Conservation (phyloP, 805 yeast genomes). For the Nadsonia fulvescens region DNA sequence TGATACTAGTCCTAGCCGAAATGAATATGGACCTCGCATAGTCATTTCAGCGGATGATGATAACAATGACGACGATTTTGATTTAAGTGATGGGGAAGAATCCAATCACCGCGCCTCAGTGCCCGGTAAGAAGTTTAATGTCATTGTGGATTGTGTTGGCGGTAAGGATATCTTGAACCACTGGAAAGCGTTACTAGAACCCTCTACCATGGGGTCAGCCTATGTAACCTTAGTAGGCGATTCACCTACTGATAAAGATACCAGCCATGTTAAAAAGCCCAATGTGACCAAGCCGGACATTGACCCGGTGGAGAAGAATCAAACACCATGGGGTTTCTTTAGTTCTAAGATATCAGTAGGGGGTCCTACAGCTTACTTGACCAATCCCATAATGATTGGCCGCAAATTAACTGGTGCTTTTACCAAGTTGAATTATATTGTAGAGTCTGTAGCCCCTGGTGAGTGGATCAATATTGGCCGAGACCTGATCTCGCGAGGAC, state of each 20-base stretch:
- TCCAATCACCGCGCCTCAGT: slow-evolving; percentile 17
- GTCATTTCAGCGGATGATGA: slow-evolving; percentile 5
- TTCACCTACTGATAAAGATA: slow-evolving; percentile 19
- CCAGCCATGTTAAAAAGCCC: slow-evolving; percentile 1
- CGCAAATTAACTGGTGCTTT: slow-evolving; percentile 15
- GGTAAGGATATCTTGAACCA: slow-evolving; percentile 29
- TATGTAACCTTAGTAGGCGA: slow-evolving; percentile 46
- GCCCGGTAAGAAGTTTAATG: slow-evolving; percentile 33
- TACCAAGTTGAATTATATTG: slow-evolving; percentile 15
- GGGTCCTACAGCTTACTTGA: slow-evolving; percentile 11
- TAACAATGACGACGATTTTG: slow-evolving; percentile 4
- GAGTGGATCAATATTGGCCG: slow-evolving; percentile 26
- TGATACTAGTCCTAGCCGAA: slow-evolving; percentile 1
- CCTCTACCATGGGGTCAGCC: slow-evolving; percentile 27
- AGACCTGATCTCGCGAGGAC: slow-evolving; percentile 28
- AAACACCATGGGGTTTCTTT: too few relatives aligned
- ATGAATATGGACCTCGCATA: slow-evolving; percentile 1
- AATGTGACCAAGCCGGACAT: slow-evolving; percentile 1
- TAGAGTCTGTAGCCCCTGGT: slow-evolving; percentile 11
- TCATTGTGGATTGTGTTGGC: slow-evolving; percentile 51
- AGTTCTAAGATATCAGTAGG: slow-evolving; percentile 11
- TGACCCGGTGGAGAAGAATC: too few relatives aligned
- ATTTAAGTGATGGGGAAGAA: slow-evolving; percentile 10
- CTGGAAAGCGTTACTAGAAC: slow-evolving; percentile 27
- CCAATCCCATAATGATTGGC: slow-evolving; percentile 11